Percentiles rank a stretch among this genome's conserved stretches.
phyloP scores from a whole-genome alignment of 257 asterid species.

The Ocimum tenuiflorum region DNA sequence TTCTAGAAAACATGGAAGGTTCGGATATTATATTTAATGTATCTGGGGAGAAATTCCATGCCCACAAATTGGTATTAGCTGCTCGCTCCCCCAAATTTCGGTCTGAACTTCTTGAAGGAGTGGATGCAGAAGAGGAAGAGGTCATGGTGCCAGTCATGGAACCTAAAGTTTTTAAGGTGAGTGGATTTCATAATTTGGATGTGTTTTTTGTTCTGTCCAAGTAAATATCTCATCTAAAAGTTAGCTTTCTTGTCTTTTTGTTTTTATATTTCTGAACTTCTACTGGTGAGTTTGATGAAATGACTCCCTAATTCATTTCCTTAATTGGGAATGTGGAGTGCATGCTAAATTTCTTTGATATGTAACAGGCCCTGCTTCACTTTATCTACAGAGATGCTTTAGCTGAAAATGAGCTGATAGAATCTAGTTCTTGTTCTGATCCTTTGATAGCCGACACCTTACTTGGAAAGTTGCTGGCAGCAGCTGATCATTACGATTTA shows the following conservation, averaged over 20 bases:
- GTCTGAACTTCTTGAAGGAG: slow-evolving; percentile 50
- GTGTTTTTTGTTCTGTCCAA: neutral
- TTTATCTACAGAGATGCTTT: slow-evolving; percentile 73
- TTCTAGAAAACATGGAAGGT: slow-evolving; percentile 79
- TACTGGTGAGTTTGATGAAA: neutral
- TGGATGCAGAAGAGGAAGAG: slow-evolving; percentile 52
- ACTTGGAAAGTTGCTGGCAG: slow-evolving; percentile 72
- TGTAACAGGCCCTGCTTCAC: slow-evolving; percentile 76
- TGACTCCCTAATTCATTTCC: neutral
- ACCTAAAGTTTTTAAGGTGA: slow-evolving; percentile 85
- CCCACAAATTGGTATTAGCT: slow-evolving; percentile 91
- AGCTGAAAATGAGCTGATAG: slow-evolving; percentile 57
- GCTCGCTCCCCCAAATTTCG: slow-evolving; percentile 79
- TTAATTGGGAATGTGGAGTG: neutral
- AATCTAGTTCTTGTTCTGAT: slow-evolving; percentile 48
- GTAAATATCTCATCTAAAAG: neutral
- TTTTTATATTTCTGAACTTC: neutral
- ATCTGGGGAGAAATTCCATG: slow-evolving; percentile 71
- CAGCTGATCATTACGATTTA: slow-evolving; percentile 79
- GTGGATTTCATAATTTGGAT: slow-evolving; percentile 17
- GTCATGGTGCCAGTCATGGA: slow-evolving; percentile 67
- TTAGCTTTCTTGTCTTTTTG: too few species aligned
- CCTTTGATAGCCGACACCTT: slow-evolving; percentile 49
- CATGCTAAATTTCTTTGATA: slow-evolving; percentile 20
- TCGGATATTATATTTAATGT: slow-evolving; percentile 73